Conservation (phyloP, 352 stramenopile genomes). For the Phytopythium cucurbitacearum region DNA sequence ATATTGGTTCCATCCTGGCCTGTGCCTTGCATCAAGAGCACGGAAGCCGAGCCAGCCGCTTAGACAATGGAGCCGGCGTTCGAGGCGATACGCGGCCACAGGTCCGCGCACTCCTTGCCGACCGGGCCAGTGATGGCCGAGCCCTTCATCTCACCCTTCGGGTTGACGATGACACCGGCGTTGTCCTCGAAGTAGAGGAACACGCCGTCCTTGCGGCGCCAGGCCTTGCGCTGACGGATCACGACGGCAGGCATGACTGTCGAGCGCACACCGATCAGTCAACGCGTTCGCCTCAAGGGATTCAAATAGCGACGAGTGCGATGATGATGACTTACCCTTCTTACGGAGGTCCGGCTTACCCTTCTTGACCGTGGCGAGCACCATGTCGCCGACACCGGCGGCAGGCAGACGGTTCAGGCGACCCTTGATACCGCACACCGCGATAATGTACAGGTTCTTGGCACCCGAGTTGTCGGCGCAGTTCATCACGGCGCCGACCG, state of each 20-base stretch:
- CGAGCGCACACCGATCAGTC: not conserved
- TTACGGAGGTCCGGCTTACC: constrained; percentile 99
- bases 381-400: constrained; percentile 99
- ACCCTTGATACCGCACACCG: constrained; percentile 99
- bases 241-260: constrained; percentile 98
- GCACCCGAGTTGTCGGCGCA: constrained; percentile 99
- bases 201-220: constrained; percentile 98
- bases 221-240: constrained; percentile 99
- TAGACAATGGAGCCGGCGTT: constrained; percentile 99
- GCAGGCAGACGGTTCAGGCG: constrained; percentile 98
- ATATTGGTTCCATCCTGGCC: not conserved
- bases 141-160: constrained; percentile 99
- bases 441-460: constrained; percentile 99
- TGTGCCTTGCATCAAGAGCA: not conserved
- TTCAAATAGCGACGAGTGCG: not conserved
- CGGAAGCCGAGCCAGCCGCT: constrained; percentile 21
- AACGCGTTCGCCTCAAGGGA: not conserved
- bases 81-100: constrained; percentile 99
- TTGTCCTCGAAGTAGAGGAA: constrained; percentile 99
- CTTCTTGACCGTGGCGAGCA: constrained; percentile 99
- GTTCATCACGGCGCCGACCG: constrained; percentile 98
- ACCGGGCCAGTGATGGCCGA: constrained; percentile 99
- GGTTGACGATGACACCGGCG: constrained; percentile 99
- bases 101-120: constrained; percentile 99
- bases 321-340: constrained; percentile 71